A percentile compares a stretch with the other conserved stretches of the same genome.
Conservation (phyloP, 2,329 filamentous ascomycete genomes). For the Ophiostoma pallidulum region DNA sequence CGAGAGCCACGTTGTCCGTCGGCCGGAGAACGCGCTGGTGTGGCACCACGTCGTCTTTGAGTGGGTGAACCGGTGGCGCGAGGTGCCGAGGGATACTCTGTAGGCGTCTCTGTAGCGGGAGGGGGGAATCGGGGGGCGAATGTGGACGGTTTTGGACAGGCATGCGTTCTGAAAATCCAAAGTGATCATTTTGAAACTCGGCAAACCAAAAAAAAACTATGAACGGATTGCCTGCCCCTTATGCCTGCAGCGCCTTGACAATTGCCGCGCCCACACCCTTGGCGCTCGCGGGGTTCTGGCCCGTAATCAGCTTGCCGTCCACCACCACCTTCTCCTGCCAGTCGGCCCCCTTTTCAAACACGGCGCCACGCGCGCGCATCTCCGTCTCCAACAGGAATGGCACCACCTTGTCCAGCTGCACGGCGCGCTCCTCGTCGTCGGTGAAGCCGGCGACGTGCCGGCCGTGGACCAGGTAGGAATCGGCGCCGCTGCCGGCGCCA, state of each 20-base stretch:
- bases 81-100: not conserved
- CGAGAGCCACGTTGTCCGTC: constrained; percentile 62
- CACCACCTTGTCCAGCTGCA: constrained; percentile 30
- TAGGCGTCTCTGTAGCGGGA: not conserved
- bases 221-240: no score
- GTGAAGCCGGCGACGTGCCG: constrained; percentile 51
- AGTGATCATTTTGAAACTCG: no score
- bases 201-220: no score
- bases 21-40: constrained; percentile 57
- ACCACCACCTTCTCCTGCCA: constrained; percentile 42
- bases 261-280: constrained; percentile 43
- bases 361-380: constrained; percentile 40
- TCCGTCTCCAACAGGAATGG: constrained; percentile 54
- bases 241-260: constrained; percentile 28
- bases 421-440: constrained; percentile 44
- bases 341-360: constrained; percentile 45
- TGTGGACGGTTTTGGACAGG: no score
- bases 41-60: constrained; percentile 61
- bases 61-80: constrained; percentile 48
- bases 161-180: no score
- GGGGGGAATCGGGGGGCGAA: no score
- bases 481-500: constrained; percentile 35
- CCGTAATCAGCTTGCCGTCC: constrained; percentile 44
- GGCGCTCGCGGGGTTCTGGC: constrained; percentile 48
- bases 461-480: constrained; percentile 40